Percentiles rank a stretch among this genome's conserved stretches.
These are phyloP conservation scores for Actinomortierella ambigua DNA, from an alignment of 371 early-diverging fungal species.

Conservation along the genomic window DNA sequence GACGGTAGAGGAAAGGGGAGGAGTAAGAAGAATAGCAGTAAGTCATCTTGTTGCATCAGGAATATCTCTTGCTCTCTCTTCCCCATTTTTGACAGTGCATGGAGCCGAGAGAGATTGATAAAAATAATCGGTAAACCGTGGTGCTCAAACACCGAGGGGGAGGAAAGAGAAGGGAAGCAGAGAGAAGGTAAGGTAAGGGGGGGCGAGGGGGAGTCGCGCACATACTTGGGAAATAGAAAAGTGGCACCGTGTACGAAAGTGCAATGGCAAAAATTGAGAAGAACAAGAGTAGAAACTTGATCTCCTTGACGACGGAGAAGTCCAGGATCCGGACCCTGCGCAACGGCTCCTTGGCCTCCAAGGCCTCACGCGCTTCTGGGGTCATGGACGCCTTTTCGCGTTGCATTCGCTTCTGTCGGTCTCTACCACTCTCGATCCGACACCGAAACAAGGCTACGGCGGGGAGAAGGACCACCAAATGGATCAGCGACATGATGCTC, in stretches of 20 bases:
- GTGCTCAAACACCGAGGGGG: no score
- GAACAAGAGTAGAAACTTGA: constrained; percentile 23
- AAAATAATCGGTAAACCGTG: no score
- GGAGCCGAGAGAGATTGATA: background rate
- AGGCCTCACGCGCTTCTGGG: background rate
- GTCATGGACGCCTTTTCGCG: constrained; percentile 8
- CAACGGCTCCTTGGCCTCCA: background rate
- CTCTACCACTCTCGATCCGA: constrained; percentile 26
- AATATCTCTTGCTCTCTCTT: no score
- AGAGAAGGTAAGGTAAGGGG: background rate
- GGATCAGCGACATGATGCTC: constrained; percentile 47
- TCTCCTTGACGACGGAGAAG: constrained; percentile 31
- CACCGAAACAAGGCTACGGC: constrained; percentile 50
- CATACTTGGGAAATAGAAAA: constrained; percentile 35
- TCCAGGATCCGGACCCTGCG: constrained; percentile 16
- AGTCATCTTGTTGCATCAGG: no score
- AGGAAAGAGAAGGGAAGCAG: background rate
- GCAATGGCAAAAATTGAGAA: constrained; percentile 15
- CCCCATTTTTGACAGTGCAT: no score
- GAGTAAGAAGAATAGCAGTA: no score
- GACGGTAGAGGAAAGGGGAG: no score
- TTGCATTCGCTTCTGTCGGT: constrained; percentile 17
- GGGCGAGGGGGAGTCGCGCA: background rate
- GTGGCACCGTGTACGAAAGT: constrained; percentile 39
- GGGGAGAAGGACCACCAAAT: constrained; percentile 51